Conservation (phyloP, 2,329 filamentous ascomycete genomes). For the Penicillium sp. region DNA sequence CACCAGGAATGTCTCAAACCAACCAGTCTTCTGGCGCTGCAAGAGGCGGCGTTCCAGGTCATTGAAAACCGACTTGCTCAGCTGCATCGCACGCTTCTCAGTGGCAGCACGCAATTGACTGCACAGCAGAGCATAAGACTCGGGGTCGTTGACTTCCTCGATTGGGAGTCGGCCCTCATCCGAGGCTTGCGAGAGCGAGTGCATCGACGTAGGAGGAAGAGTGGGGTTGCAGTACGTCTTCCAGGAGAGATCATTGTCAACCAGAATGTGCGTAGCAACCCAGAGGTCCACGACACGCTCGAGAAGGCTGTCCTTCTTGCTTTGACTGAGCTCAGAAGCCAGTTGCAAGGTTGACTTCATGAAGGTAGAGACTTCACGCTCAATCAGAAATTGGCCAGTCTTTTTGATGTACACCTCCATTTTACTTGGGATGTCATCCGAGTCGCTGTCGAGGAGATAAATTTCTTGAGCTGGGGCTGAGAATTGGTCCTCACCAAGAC, state of each 20-base stretch:
- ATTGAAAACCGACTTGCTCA: constrained; percentile 52
- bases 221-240: constrained; percentile 46
- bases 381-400: constrained; percentile 41
- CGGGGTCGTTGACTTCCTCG: constrained; percentile 34
- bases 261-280: constrained; percentile 51
- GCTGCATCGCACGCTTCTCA: constrained; percentile 49
- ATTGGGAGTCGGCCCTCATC: constrained; percentile 38
- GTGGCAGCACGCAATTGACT: constrained; percentile 50
- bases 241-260: constrained; percentile 45
- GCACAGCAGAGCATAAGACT: constrained; percentile 47
- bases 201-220: constrained; percentile 31
- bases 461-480: constrained; percentile 36
- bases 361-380: constrained; percentile 46
- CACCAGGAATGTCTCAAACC: constrained; percentile 56
- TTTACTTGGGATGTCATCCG: constrained; percentile 47
- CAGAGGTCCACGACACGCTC: constrained; percentile 51
- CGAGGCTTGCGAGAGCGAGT: constrained; percentile 32
- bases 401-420: constrained; percentile 51
- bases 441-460: constrained; percentile 46
- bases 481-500: constrained; percentile 36
- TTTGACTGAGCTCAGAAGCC: constrained; percentile 33
- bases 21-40: constrained; percentile 51
- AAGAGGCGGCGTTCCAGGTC: constrained; percentile 56
- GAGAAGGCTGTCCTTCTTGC: constrained; percentile 35
- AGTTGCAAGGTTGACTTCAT: constrained; percentile 46